Base-by-base conservation (phyloP, 2,329 filamentous ascomycete species). In the Sphaerulina vaccinii region DNA sequence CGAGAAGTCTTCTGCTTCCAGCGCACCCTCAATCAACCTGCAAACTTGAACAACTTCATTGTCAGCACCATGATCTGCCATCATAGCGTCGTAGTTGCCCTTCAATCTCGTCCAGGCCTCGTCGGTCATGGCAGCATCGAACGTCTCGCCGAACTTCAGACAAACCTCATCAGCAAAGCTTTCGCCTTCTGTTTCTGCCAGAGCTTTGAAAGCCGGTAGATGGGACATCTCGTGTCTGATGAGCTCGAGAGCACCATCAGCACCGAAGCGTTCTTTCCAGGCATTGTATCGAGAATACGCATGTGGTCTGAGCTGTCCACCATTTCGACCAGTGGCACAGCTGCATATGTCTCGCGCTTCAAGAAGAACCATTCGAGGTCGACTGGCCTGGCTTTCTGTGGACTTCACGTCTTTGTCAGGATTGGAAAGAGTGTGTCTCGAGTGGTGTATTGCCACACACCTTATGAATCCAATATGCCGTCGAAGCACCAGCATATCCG, bases 401-500 rank as follows among this genome's bases (percentile, higher is more conserved):
- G 48, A 56, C 53, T 57, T 18, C 18, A 16, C 19, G 5, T 27
- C 33, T n/a, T 27, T 21, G 22, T 36, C 45, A 40, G 39, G 33
- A 37, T 5, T 2, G 24, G 16, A 18, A 23, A 21, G n/a, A 11
- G 11, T 13, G 3, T 22, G 23, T 13, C 21, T 35, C 8, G 35
- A 16, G 22, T 19, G 11, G n/a, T n/a, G n/a, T n/a, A n/a, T n/a
- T n/a, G n/a, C n/a, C n/a, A 49, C 41, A 27, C 49, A 56, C 63
- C 50, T 65, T 65, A 32, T 63, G 57, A 4, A 68, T 51, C 60
- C 64, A 67, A 37, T 66, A 66, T 10, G 65, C 63, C 3, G 61
- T 55, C 5, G 65, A 48, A 18, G 63, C 61, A 7, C 72, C 67
- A 27, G 66, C 63, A 46, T 78, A 78, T 10, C 78, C 78, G n/a